Base-by-base conservation (phyloP, 1,284 basidiomycete genomes). In the Ustilago esculenta region DNA sequence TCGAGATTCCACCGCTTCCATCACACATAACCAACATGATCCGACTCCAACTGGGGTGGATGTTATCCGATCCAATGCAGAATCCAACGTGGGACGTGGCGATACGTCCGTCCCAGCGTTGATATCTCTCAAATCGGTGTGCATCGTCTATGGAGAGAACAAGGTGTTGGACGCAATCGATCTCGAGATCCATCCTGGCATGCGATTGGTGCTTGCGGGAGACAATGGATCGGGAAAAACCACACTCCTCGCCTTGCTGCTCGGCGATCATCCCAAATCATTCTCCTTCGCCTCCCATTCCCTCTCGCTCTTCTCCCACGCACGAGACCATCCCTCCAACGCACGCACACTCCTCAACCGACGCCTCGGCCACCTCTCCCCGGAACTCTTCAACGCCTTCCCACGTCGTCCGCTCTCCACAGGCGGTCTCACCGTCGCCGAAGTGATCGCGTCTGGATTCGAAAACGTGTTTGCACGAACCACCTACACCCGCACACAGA, bases 241-340 rank as follows among this genome's bases (percentile, higher is more conserved):
- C 0, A 98, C 95, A 0, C 87, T 98, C 1, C 86, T 97, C n/a
- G 90, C 94, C 4, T 83, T 98, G 29, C 84, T 98, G 33, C 92
- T 93, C 0, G 95, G 95, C 21, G 92, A 95, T 76, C 95, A 98
- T 82, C 94, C 95, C 0, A 92, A 92, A 66, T 95, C 94, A 0
- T 98, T 90, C 83, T 82, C 84, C 83, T 84, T 88, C 47, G 82
- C 83, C 0, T 43, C 82, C 2, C 18, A 30, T 10, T 53, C 61
- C 14, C 68, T 79, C 5, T 47, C 57, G 5, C 57, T 81, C 35
- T 80, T 77, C 46, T 65, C 68, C 0, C 37, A 60, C 6, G 53
- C 76, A 5, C 69, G 79, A n/a, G 67, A 70, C 32, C 73, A 71
- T 7, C 60, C 76, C 12, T 35, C 35, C 12, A 81, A 81, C 44